These are phyloP conservation scores for Dactylellina cionopaga DNA, from an alignment of 2,329 filamentous ascomycete genomes.

Conservation along the genomic window DNA sequence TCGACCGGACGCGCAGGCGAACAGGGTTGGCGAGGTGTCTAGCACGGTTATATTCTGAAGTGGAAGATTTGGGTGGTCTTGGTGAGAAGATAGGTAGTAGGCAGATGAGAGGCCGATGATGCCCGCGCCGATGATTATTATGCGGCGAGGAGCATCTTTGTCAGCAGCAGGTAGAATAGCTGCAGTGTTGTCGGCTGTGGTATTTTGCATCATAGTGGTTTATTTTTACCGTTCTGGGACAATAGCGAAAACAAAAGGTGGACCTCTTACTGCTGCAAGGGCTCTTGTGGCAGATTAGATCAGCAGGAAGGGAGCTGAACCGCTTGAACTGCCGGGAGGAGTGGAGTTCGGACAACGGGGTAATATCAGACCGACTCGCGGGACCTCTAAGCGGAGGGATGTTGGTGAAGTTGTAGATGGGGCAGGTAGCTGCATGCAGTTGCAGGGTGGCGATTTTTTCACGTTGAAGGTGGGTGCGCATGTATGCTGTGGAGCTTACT, in stretches of 20 bases:
- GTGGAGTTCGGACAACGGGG: slow-evolving; percentile 24
- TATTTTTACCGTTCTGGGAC: slow-evolving; percentile 23
- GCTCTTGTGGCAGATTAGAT: slow-evolving; percentile 25
- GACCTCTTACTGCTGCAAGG: background rate
- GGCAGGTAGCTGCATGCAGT: slow-evolving; percentile 1
- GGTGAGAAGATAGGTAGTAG: slow-evolving; percentile 71
- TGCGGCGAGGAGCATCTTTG: slow-evolving; percentile 57
- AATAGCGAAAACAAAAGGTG: background rate
- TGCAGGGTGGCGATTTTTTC: slow-evolving; percentile 10
- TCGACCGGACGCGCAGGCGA: slow-evolving; percentile 77
- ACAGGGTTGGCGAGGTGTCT: slow-evolving; percentile 70
- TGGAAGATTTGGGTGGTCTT: slow-evolving; percentile 61
- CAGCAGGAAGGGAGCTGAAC: slow-evolving; percentile 15
- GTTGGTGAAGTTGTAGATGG: background rate
- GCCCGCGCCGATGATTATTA: slow-evolving; percentile 74
- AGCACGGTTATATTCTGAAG: slow-evolving; percentile 67
- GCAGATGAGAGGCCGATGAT: slow-evolving; percentile 77
- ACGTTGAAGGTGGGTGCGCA: too few species aligned
- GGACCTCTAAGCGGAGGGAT: slow-evolving; percentile 8
- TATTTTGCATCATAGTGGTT: slow-evolving; percentile 30
- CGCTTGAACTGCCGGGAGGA: slow-evolving; percentile 12
- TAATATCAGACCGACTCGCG: slow-evolving; percentile 41
- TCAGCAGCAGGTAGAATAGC: background rate
- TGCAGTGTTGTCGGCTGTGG: slow-evolving; percentile 20
- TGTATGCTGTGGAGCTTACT: too few species aligned